Conservation (phyloP, 2,329 filamentous ascomycete species). For the Colletotrichum sp. region DNA sequence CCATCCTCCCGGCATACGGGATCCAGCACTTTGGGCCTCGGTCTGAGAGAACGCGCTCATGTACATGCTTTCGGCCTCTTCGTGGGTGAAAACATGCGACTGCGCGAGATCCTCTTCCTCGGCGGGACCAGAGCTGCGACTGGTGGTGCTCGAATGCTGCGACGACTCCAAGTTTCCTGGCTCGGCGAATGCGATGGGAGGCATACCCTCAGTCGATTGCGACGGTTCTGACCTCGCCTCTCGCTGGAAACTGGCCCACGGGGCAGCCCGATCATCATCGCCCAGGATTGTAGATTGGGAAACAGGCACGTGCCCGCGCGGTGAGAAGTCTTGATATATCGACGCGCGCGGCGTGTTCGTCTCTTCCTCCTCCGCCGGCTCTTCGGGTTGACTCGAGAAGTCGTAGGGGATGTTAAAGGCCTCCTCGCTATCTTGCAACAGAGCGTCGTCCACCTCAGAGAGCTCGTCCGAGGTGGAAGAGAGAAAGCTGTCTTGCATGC, state of each 20-base stretch:
- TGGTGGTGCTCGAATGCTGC: conserved; percentile 28
- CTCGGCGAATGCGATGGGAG: neutral
- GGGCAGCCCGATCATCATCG: conserved; percentile 28
- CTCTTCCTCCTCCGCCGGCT: conserved; percentile 39
- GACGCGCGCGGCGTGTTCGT: conserved; percentile 61
- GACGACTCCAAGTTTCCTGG: conserved; percentile 11
- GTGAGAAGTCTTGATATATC: conserved; percentile 40
- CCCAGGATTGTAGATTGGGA: conserved; percentile 23
- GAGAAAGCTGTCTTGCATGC: conserved; percentile 29
- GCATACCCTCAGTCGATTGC: conserved; percentile 22
- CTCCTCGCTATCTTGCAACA: conserved; percentile 58
- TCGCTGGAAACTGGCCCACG: conserved; percentile 35
- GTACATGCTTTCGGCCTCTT: conserved; percentile 87
- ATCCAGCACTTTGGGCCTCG: conserved; percentile 32
- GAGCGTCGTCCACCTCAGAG: conserved; percentile 34
- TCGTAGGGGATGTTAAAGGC: conserved; percentile 64
- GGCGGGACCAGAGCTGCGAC: conserved; percentile 29
- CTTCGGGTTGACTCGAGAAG: conserved; percentile 38
- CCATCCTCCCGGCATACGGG: conserved; percentile 59
- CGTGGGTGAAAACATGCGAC: conserved; percentile 77
- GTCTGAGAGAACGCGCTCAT: conserved; percentile 72
- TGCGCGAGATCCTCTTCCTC: conserved; percentile 58
- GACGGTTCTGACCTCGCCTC: conserved; percentile 42
- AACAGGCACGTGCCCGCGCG: neutral
- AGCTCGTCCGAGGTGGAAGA: conserved; percentile 35